A percentile compares a stretch with the other conserved stretches of the same genome.
Evolutionary conservation across 306 rosid species (phyloP).

Genomic region (Biancaea sappan): DNA sequence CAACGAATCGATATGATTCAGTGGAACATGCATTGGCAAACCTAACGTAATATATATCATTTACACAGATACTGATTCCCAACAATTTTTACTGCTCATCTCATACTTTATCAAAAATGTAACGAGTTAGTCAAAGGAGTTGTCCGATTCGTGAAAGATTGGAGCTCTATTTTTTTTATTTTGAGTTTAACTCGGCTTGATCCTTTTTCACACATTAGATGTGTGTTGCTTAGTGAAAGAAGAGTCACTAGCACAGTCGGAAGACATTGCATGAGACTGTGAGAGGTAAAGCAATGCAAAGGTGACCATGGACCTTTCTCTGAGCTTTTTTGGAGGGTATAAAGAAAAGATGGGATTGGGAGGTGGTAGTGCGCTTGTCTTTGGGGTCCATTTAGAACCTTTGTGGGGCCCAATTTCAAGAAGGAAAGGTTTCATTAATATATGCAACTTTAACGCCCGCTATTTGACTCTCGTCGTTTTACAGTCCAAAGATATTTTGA

Average conservation of each 20-base stretch:
- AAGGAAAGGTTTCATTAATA: slow-evolving; percentile 35
- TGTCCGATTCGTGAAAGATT: slow-evolving; percentile 17
- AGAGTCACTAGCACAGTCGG: not conserved
- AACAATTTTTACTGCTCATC: slow-evolving; percentile 28
- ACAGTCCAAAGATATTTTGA: not conserved
- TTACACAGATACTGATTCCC: slow-evolving; percentile 30
- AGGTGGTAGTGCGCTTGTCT: slow-evolving; percentile 36
- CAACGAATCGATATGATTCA: slow-evolving; percentile 14
- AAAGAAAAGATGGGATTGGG: slow-evolving; percentile 22
- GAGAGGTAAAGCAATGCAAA: slow-evolving; percentile 16
- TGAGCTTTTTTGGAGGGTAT: slow-evolving; percentile 46
- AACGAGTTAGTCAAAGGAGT: slow-evolving; percentile 23
- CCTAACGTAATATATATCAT: not conserved
- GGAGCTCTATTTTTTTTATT: not conserved
- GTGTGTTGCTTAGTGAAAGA: not conserved
- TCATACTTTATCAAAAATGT: slow-evolving; percentile 22
- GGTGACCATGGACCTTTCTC: slow-evolving; percentile 46
- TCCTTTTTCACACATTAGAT: slow-evolving; percentile 14
- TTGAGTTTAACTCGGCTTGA: not conserved
- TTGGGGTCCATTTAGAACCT: slow-evolving; percentile 35
- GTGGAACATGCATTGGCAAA: slow-evolving; percentile 24
- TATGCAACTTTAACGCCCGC: slow-evolving; percentile 47
- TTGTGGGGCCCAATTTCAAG: slow-evolving; percentile 43
- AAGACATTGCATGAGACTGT: not conserved
- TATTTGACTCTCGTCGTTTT: slow-evolving; percentile 46